Percentiles rank a stretch among this genome's conserved stretches.
phyloP scores from a whole-genome alignment of 2,329 filamentous ascomycete genomes.

The Pyrenochaeta sp. region DNA sequence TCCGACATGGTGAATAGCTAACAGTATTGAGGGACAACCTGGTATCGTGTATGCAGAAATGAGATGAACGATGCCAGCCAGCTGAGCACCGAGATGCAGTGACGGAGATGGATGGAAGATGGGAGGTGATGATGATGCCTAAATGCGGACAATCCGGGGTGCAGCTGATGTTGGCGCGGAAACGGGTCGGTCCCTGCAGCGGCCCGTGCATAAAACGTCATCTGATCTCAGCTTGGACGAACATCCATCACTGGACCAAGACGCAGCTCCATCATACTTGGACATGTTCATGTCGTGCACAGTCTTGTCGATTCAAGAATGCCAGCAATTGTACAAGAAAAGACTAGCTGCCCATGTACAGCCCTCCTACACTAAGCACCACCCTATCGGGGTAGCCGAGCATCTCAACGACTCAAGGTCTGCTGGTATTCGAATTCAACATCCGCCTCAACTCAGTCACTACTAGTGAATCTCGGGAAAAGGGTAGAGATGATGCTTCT shows the following conservation, averaged over 20 bases:
- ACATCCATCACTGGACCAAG: neutral
- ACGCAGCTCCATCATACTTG: neutral
- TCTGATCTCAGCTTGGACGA: neutral
- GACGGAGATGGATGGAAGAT: constrained; percentile 19
- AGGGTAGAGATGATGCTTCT: no score
- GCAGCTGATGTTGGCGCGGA: constrained; percentile 23
- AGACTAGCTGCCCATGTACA: neutral
- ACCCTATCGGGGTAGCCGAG: no score
- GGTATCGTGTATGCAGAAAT: neutral
- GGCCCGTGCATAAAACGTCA: constrained; percentile 6
- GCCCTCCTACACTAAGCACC: neutral
- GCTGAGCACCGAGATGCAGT: constrained; percentile 26
- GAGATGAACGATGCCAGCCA: constrained; percentile 28
- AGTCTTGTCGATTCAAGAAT: neutral
- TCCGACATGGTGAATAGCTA: constrained; percentile 26
- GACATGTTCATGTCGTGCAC: neutral
- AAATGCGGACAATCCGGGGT: constrained; percentile 33
- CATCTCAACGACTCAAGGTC: no score
- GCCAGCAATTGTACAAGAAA: neutral
- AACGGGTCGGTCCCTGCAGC: constrained; percentile 23
- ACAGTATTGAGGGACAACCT: neutral
- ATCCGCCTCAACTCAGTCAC: no score
- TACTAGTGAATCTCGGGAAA: no score
- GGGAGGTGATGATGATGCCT: constrained; percentile 21
- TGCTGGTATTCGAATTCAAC: no score